Base-by-base conservation (phyloP, 2,329 filamentous ascomycete species). In the Botrytis elliptica region DNA sequence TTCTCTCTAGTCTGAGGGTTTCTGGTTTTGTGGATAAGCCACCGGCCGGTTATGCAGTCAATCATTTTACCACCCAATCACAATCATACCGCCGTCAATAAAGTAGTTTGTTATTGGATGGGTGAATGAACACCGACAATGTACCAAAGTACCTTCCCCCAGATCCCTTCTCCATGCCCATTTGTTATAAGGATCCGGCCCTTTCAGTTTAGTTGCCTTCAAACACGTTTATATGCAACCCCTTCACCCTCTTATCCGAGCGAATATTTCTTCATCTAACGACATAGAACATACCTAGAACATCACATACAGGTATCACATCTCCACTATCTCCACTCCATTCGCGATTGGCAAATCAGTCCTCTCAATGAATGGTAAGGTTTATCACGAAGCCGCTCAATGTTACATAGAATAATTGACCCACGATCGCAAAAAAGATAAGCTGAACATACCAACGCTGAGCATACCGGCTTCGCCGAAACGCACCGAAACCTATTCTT, bases 211-310 rank as follows among this genome's bases (percentile, higher is more conserved):
- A 46, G n/a, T 46, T 49, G 42, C 63, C 42, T 49, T 25, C 63
- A 25, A 44, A 25, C 63, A 36, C 29, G 29, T 29, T 66, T 66
- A 66, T 66, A 66, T 65, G 63, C 63, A 65, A 46, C 42, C 40
- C 63, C 40, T 65, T 49, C 42, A 36, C 42, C 40, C 42, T 49
- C 63, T 66, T 36, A 66, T 49, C 63, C 63, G 29, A 65, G 42
- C 63, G 42, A 66, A 36, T 33, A 66, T 66, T 66, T 66, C 63
- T 46, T 49, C 60, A 42, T 40, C 60, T 9, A 63, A 42, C 60
- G 36, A n/a, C 36, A 40, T 40, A 40, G 60, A 63, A 63, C 36
- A 63, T 63, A n/a, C 12, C 36, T 63, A n/a, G 36, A 38, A 63
- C 60, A 63, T 63, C 22, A 63, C 36, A 42, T 36, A 40, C 60